Evolutionary conservation across 1,284 basidiomycete species (phyloP), one percentile per base, ranked within the genome.

Genomic region (Amylostereum chailletii): DNA sequence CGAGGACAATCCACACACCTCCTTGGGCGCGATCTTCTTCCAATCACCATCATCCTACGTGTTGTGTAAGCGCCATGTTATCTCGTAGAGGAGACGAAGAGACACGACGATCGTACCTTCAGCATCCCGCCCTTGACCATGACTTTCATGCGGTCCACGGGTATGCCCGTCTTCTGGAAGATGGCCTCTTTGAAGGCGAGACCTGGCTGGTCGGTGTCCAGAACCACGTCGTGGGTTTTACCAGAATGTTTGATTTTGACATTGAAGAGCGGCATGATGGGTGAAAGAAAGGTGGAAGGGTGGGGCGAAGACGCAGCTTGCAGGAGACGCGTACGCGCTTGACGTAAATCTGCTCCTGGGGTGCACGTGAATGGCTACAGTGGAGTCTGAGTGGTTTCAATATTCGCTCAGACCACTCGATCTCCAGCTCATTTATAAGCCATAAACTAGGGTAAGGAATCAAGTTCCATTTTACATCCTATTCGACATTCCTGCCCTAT

Each of bases 51-150:
- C 89, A 60, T 96, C 92, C 88, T 93, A 49, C 9, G 9, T 39
- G 10, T 3, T 30, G 29, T 11, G 49, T 36, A 31, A 47, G 34
- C 31, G n/a, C 36, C 4, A 37, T 10, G 30, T 6, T 33, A 11
- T 34, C 19, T 19, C 19, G 19, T 4, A 30, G 10, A 2, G 11
- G 26, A 39, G 7, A 11, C 2, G 2, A 30, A 19, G 33, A n/a
- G 10, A 42, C 33, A 11, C 7, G 27, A n/a, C 32, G 43, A 10
- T 55, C 61, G 26, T 48, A 86, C 89, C 78, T 92, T 94, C 63
- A 96, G 77, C 58, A 91, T 77, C n/a, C 90, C 90, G 45, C 90
- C 90, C 65, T 96, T 97, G 64, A 95, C 76, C 89, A 97, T 94
- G 55, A 98, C 88, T 69, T 97, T 99, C 88, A 96, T 94, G 45